Evolutionary conservation across 805 yeast species (phyloP), one percentile per base, ranked within the genome.

Genomic region (Metschnikowia matae): DNA sequence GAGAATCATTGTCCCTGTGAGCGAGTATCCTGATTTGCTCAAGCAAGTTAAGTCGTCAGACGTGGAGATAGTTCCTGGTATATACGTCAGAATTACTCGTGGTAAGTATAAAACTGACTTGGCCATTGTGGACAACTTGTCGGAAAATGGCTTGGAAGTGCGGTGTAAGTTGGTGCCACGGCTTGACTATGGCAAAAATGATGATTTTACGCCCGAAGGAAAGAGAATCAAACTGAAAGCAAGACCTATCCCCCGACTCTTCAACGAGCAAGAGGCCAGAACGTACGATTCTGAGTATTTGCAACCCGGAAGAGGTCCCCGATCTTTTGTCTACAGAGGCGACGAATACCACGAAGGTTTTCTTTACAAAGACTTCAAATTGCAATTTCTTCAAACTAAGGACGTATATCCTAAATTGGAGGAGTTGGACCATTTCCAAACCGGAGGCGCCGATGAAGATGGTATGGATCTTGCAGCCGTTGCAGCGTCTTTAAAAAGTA

Each of bases 101-200:
- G 98, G 99, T 55, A 86, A 85, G 62, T 91, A 92, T 67, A 87
- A 87, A 62, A 92, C 92, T 46, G 99, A 94, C 67, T 75, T 94
- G 56, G 99, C 97, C 20, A 80, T 89, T 44, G 96, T 94, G 46
- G 96, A 90, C 60, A 90, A 91, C 64, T 78, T 94, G 55, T 87
- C 95, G 53, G 98, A 94, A 62, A 92, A 89, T 64, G 98, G 97
- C 48, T 78, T 94, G 59, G 98, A 92, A 65, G 98, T 89, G n/a
- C 80, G 95, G 61, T 82, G 96, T 59, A 89, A 89, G 63, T 75
- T 94, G 56, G 95, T 94, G 33, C 99, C 99, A 35, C 82, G 99
- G 62, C 70, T 94, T 52, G 97, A 92, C 65, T 92, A 94, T 67
- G 96, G 96, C 51, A 82, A 84, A 57, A 74, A 78, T 41, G 77